These are phyloP conservation scores for Pholiota microspora DNA, from an alignment of 768 basidiomycete species.

Conservation along the genomic window DNA sequence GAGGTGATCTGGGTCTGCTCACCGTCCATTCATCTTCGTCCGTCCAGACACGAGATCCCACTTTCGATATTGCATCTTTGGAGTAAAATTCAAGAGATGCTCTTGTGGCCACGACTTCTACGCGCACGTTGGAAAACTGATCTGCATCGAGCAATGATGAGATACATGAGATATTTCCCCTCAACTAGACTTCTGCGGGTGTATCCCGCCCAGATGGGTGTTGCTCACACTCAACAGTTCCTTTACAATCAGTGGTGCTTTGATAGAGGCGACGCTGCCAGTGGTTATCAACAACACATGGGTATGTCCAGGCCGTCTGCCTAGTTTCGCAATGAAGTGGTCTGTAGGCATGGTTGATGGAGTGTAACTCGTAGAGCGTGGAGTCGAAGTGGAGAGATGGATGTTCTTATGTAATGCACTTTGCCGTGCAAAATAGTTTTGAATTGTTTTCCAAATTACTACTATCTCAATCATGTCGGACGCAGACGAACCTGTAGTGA, in stretches of 20 bases:
- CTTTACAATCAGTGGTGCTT: constrained; percentile 83
- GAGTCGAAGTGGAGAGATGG: neutral
- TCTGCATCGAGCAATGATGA: constrained; percentile 3
- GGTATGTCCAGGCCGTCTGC: constrained; percentile 39
- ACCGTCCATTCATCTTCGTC: constrained; percentile 96
- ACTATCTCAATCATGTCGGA: constrained; percentile 35
- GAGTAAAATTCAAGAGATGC: no score
- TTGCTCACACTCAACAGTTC: constrained; percentile 59
- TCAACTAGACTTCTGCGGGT: neutral
- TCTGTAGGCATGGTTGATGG: neutral
- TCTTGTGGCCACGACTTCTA: no score
- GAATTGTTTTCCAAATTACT: constrained; percentile 6
- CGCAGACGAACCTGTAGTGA: constrained; percentile 45
- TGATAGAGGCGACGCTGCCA: constrained; percentile 95
- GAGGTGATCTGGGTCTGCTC: constrained; percentile 24
- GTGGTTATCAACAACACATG: constrained; percentile 86
- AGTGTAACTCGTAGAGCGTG: neutral
- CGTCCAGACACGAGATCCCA: no score
- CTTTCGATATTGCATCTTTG: no score
- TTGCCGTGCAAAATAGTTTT: neutral
- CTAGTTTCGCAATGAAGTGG: constrained; percentile 38
- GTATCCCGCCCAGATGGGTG: no score
- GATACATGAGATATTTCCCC: neutral
- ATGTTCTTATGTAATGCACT: constrained; percentile 14
- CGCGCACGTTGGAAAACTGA: constrained; percentile 74